These are phyloP conservation scores for Aspergillus sparsus DNA, from an alignment of 495 filamentous ascomycete genomes.

Conservation along the genomic window DNA sequence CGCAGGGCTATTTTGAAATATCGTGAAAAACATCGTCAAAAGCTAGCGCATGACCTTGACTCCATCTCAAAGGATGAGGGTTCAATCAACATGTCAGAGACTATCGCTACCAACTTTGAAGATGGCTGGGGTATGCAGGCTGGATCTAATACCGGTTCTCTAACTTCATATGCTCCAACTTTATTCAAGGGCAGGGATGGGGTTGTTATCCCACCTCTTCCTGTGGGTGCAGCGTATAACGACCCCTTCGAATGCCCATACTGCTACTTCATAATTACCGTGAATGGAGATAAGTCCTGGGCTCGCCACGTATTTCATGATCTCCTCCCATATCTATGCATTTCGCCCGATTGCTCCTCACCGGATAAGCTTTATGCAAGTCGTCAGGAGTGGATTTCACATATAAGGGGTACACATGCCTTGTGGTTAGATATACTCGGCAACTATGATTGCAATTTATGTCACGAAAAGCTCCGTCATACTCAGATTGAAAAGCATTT, in stretches of 20 bases:
- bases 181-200: background rate
- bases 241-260: background rate
- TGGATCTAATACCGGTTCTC: no score
- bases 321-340: background rate
- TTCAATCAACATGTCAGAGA: background rate
- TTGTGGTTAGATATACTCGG: background rate
- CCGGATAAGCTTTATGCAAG: background rate
- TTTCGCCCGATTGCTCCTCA: background rate
- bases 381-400: background rate
- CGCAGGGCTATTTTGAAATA: constrained; percentile 22
- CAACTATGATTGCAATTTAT: background rate
- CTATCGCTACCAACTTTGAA: background rate
- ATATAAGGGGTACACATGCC: background rate
- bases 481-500: background rate
- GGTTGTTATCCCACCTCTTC: background rate
- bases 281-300: background rate
- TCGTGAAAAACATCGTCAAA: constrained; percentile 21
- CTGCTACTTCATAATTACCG: background rate
- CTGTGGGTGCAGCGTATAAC: background rate
- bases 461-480: background rate
- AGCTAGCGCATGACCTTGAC: constrained; percentile 18
- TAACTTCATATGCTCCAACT: background rate
- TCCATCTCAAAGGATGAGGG: no score
- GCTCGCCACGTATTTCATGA: background rate
- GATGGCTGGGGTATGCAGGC: background rate